Conservation (phyloP, 2,329 filamentous ascomycete genomes). For the Fusarium humuli region DNA sequence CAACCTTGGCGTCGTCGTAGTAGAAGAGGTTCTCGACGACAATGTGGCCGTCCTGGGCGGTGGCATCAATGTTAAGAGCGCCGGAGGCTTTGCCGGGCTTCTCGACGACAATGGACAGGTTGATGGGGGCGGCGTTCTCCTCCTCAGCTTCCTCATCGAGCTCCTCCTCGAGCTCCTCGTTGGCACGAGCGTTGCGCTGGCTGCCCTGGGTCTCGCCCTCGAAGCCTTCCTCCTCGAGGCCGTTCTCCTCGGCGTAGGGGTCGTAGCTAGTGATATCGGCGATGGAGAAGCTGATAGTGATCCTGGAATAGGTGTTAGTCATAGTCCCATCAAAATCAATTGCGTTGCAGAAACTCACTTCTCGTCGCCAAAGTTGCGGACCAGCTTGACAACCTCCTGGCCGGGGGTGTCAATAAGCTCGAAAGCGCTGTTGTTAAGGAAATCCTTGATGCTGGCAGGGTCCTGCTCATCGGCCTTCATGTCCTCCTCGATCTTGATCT, state of each 20-base stretch:
- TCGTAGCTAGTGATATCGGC: conserved; percentile 56
- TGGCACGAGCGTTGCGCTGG: conserved; percentile 61
- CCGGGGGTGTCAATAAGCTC: conserved; percentile 85
- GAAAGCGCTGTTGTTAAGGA: conserved; percentile 86
- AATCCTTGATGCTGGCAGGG: conserved; percentile 85
- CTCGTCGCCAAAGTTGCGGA: conserved; percentile 86
- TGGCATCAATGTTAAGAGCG: conserved; percentile 86
- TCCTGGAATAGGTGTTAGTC: conserved; percentile 48
- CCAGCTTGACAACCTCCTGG: conserved; percentile 87
- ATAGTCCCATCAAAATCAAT: conserved; percentile 20
- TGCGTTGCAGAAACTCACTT: conserved; percentile 67
- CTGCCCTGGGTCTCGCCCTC: conserved; percentile 59
- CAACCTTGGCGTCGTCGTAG: conserved; percentile 81
- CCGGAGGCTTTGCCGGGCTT: conserved; percentile 78
- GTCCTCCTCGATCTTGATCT: conserved; percentile 85
- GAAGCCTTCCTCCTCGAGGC: conserved; percentile 56
- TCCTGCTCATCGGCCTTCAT: conserved; percentile 78
- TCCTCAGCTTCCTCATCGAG: conserved; percentile 64
- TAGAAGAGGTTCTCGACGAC: conserved; percentile 92
- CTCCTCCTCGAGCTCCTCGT: conserved; percentile 45
- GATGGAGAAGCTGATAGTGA: conserved; percentile 59
- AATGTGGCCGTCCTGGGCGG: conserved; percentile 87
- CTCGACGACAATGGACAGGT: conserved; percentile 87
- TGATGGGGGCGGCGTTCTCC: conserved; percentile 78
- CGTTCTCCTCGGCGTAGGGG: conserved; percentile 53